phyloP scores from a whole-genome alignment of 31 red algal genomes.

The Endocladia muricata region DNA sequence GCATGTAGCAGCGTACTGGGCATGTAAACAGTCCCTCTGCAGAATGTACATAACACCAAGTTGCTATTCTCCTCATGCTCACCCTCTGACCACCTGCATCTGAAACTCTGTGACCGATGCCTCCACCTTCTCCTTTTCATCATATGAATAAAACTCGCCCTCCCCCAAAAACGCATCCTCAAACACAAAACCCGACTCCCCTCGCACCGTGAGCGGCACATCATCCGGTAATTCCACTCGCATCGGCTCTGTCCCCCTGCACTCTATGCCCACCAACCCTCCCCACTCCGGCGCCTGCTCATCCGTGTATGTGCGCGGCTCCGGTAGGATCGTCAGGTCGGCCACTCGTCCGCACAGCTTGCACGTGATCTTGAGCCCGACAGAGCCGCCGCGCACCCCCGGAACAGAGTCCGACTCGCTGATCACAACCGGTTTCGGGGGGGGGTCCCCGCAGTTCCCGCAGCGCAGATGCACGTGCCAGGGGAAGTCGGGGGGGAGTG shows the following conservation, averaged over 20 bases:
- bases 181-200: slow-evolving; percentile 9
- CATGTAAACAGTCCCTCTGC: too few species aligned
- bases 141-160: slow-evolving; percentile 63
- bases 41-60: neutral
- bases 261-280: slow-evolving; percentile 37
- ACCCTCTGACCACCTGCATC: slow-evolving; percentile 21
- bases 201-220: slow-evolving; percentile 41
- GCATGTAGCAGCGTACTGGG: too few species aligned
- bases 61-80: neutral
- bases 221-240: slow-evolving; percentile 36
- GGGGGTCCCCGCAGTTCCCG: slow-evolving; percentile 44
- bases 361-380: slow-evolving; percentile 54
- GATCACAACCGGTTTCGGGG: slow-evolving; percentile 57
- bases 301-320: slow-evolving; percentile 12
- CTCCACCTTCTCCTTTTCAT: slow-evolving; percentile 50
- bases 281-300: slow-evolving; percentile 44
- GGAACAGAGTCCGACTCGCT: slow-evolving; percentile 14
- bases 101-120: slow-evolving; percentile 48
- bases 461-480: slow-evolving; percentile 53
- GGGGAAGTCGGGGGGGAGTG: slow-evolving; percentile 40
- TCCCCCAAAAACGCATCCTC: slow-evolving; percentile 61
- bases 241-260: slow-evolving; percentile 48
- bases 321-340: slow-evolving; percentile 40
- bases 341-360: slow-evolving; percentile 67
- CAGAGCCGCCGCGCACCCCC: slow-evolving; percentile 44